These are phyloP conservation scores for Pascua sp. DNA, from an alignment of 1,284 basidiomycete species.

Conservation along the genomic window DNA sequence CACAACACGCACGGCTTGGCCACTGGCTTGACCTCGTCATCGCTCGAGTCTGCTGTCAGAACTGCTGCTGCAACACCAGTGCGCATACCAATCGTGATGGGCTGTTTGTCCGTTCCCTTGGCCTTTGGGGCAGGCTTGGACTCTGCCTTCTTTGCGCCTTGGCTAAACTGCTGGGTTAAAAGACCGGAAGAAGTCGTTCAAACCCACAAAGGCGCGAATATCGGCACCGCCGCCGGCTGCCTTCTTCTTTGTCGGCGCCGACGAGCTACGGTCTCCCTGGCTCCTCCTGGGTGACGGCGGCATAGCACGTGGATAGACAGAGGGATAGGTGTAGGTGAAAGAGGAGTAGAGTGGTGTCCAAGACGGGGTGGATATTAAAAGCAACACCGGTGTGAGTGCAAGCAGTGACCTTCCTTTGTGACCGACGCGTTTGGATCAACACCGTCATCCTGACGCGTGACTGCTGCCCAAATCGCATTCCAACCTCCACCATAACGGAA, in stretches of 20 bases:
- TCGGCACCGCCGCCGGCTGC: constrained; percentile 17
- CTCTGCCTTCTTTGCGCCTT: constrained; percentile 26
- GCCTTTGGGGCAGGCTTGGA: constrained; percentile 1
- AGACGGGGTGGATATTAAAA: too few relatives aligned
- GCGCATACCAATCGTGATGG: constrained; percentile 9
- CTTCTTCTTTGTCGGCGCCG: constrained; percentile 6
- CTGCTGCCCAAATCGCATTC: too few relatives aligned
- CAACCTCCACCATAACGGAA: neutral
- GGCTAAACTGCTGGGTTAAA: constrained; percentile 11
- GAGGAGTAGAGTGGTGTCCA: neutral
- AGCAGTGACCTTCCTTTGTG: too few relatives aligned
- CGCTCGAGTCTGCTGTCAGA: constrained; percentile 34
- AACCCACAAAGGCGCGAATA: constrained; percentile 30
- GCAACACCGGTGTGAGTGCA: too few relatives aligned
- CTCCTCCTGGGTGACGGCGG: constrained; percentile 13
- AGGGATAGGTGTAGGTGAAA: neutral
- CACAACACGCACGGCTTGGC: constrained; percentile 9
- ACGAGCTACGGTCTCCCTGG: constrained; percentile 12
- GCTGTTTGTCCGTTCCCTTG: constrained; percentile 4
- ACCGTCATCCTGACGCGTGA: constrained; percentile 12
- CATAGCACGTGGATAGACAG: constrained; percentile 4
- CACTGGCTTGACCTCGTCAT: constrained; percentile 30
- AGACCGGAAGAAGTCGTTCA: neutral
- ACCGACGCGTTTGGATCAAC: neutral
- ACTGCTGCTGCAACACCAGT: too few relatives aligned